phyloP scores from a whole-genome alignment of 129 eudicot genomes.

The Flaveria robusta region DNA sequence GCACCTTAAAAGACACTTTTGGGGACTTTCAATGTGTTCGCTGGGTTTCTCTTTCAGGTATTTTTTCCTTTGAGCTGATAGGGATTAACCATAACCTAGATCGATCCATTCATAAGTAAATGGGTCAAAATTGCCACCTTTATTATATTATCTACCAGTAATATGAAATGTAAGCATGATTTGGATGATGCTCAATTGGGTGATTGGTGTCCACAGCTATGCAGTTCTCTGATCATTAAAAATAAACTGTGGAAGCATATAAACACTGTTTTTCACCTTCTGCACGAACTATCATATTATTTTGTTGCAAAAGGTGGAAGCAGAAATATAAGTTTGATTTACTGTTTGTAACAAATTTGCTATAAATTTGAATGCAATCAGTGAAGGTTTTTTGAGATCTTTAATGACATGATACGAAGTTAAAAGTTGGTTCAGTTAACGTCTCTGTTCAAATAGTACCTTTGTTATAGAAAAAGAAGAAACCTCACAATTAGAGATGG shows the following conservation, averaged over 20 bases:
- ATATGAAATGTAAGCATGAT: not conserved
- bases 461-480: constrained; percentile 7
- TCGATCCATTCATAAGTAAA: not conserved
- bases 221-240: constrained; percentile 7
- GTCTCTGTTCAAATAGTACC: not conserved
- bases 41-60: not conserved
- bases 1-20: not conserved
- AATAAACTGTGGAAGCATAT: not conserved
- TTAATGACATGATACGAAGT: not conserved
- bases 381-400: not conserved
- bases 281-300: not conserved
- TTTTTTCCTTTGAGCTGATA: not conserved
- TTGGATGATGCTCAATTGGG: not conserved
- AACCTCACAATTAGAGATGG: not conserved
- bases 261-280: not conserved
- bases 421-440: not conserved
- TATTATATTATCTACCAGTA: not conserved
- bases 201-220: constrained; percentile 9
- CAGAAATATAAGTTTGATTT: too few relatives aligned
- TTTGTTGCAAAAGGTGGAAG: too few relatives aligned
- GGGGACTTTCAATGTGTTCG: not conserved
- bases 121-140: not conserved
- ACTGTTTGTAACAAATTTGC: not conserved
- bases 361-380: not conserved
- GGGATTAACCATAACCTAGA: not conserved